phyloP scores from a whole-genome alignment of 2,329 filamentous ascomycete species.

The Alternaria dauci region DNA sequence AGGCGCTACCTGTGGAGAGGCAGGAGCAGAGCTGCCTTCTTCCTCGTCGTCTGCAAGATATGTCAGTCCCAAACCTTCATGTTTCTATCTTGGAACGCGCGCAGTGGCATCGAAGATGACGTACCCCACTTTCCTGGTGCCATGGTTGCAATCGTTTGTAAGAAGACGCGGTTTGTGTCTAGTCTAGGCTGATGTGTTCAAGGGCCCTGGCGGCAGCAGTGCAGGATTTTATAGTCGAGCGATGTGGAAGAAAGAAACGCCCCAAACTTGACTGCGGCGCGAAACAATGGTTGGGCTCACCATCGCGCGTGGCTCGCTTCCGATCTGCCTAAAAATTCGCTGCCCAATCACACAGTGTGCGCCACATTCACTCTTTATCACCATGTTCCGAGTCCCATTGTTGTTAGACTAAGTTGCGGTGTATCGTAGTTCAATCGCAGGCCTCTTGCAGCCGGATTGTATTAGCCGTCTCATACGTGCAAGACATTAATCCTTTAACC shows the following conservation, averaged over 20 bases:
- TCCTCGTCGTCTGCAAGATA: conserved; percentile 60
- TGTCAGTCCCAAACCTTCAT: conserved; percentile 28
- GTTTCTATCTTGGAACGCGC: conserved; percentile 18
- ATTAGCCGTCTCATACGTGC: not conserved
- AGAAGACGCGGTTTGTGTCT: conserved; percentile 3
- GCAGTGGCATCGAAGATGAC: conserved; percentile 45
- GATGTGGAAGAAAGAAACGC: conserved; percentile 25
- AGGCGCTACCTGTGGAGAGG: conserved; percentile 57
- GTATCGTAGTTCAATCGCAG: not conserved
- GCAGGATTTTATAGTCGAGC: conserved; percentile 15
- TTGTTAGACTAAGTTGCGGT: not conserved
- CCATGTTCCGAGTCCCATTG: not conserved
- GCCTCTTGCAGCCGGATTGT: not conserved
- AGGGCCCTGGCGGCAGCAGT: conserved; percentile 3
- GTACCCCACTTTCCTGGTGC: conserved; percentile 54
- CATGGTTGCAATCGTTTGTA: conserved; percentile 41
- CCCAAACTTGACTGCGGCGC: conserved; percentile 32
- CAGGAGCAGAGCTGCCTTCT: conserved; percentile 63
- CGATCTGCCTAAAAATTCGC: conserved; percentile 34
- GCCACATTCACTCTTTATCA: conserved; percentile 9
- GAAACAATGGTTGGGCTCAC: conserved; percentile 41
- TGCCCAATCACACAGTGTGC: conserved; percentile 38
- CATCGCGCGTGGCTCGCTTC: conserved; percentile 30
- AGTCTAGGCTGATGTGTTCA: not conserved
- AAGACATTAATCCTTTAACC: not conserved